phyloP scores from a whole-genome alignment of 129 eudicot species.

The Artemisia argyi region DNA sequence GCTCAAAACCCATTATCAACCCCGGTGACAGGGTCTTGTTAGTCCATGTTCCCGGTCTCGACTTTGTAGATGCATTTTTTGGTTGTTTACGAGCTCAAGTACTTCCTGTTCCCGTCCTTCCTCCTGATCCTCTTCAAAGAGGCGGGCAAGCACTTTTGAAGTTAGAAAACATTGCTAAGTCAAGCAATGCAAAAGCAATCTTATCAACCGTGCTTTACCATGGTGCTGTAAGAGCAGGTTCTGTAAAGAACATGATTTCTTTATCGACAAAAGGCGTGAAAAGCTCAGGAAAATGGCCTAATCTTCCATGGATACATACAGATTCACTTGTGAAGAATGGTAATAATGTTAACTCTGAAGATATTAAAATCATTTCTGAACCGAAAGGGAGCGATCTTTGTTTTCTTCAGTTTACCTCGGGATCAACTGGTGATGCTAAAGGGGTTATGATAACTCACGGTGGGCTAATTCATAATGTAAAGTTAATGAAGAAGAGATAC shows the following conservation, averaged over 20 bases:
- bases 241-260: slow-evolving; percentile 60
- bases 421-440: slow-evolving; percentile 92
- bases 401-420: slow-evolving; percentile 90
- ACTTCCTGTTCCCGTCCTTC: slow-evolving; percentile 81
- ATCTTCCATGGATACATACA: slow-evolving; percentile 84
- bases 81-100: slow-evolving; percentile 81
- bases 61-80: slow-evolving; percentile 77
- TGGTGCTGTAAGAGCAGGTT: slow-evolving; percentile 73
- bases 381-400: slow-evolving; percentile 56
- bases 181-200: slow-evolving; percentile 78
- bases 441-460: slow-evolving; percentile 90
- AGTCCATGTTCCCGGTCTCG: slow-evolving; percentile 79
- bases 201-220: slow-evolving; percentile 75
- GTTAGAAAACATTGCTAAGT: slow-evolving; percentile 67
- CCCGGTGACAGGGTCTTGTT: slow-evolving; percentile 79
- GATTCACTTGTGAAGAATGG: slow-evolving; percentile 63
- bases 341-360: slow-evolving; percentile 23
- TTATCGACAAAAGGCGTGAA: slow-evolving; percentile 45
- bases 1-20: slow-evolving; percentile 59
- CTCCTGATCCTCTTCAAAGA: slow-evolving; percentile 89
- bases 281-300: slow-evolving; percentile 65
- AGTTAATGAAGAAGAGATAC: slow-evolving; percentile 69
- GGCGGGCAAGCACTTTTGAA: slow-evolving; percentile 89
- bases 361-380: slow-evolving; percentile 22
- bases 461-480: slow-evolving; percentile 80